Evolutionary conservation across 805 yeast genomes (phyloP).

Genomic region (Candida incommunis): DNA sequence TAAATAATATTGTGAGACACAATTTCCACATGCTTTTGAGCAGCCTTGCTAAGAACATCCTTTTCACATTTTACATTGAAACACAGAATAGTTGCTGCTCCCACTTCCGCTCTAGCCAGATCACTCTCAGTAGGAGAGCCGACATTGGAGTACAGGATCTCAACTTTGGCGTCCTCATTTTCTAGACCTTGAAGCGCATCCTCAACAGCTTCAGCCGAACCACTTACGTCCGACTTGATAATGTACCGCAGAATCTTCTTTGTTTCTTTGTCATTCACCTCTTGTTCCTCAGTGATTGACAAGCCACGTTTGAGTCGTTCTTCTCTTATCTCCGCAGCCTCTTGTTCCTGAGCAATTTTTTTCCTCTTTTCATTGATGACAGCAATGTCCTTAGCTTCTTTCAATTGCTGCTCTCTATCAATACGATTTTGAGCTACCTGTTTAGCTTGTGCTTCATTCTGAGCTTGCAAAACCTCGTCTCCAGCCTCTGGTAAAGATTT

Average conservation of each 20-base stretch:
- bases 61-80: slow-evolving; percentile 64
- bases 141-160: slow-evolving; percentile 60
- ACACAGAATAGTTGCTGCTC: slow-evolving; percentile 61
- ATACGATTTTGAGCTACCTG: slow-evolving; percentile 54
- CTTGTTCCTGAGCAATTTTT: slow-evolving; percentile 33
- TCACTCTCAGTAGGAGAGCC: slow-evolving; percentile 64
- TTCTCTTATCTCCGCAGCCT: slow-evolving; percentile 30
- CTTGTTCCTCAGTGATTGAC: slow-evolving; percentile 31
- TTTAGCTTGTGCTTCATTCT: slow-evolving; percentile 60
- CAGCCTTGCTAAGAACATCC: slow-evolving; percentile 46
- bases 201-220: slow-evolving; percentile 84
- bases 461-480: slow-evolving; percentile 65
- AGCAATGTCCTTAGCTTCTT: slow-evolving; percentile 53
- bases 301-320: slow-evolving; percentile 52
- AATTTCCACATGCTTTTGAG: slow-evolving; percentile 39
- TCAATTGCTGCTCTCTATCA: slow-evolving; percentile 35
- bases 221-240: slow-evolving; percentile 83
- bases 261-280: slow-evolving; percentile 16
- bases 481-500: slow-evolving; percentile 87
- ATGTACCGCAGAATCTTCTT: slow-evolving; percentile 41
- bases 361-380: slow-evolving; percentile 54
- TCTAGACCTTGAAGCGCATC: slow-evolving; percentile 77
- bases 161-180: slow-evolving; percentile 64
- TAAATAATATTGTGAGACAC: slow-evolving; percentile 69
- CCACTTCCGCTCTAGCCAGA: slow-evolving; percentile 49